Conservation (phyloP, 1,284 basidiomycete species). For the Omphalotus olearius region DNA sequence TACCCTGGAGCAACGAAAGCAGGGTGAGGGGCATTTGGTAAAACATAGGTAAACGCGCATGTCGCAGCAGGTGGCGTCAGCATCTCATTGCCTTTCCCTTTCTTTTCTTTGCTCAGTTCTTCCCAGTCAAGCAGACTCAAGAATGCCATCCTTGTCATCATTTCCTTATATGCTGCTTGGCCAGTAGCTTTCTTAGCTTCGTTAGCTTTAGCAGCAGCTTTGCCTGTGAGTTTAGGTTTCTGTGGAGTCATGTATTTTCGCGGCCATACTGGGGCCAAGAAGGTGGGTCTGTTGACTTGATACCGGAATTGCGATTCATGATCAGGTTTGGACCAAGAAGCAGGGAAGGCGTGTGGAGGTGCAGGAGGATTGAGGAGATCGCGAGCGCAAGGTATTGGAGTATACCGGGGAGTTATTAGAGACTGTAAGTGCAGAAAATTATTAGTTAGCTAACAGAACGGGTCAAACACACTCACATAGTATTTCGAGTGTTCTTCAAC, state of each 20-base stretch:
- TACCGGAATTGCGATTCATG: neutral
- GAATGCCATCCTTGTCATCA: neutral
- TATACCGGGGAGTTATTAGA: conserved; percentile 5
- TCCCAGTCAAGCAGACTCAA: neutral
- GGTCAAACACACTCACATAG: neutral
- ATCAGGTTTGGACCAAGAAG: neutral
- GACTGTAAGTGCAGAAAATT: neutral
- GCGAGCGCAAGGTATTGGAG: neutral
- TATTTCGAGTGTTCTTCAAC: neutral
- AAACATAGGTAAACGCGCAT: conserved; percentile 6
- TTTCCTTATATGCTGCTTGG: neutral
- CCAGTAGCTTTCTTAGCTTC: neutral
- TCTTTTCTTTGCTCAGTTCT: neutral
- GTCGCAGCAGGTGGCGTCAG: neutral
- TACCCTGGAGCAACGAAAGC: neutral
- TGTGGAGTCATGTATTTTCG: neutral
- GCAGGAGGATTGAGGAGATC: neutral
- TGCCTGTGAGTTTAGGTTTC: neutral
- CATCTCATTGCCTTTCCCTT: neutral
- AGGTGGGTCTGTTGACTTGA: neutral
- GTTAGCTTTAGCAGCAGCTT: neutral
- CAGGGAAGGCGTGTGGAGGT: neutral
- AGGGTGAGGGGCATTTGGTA: conserved; percentile 1
- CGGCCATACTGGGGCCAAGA: conserved; percentile 2
- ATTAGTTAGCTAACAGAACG: neutral